These are phyloP conservation scores for Cronartium quercuum DNA, from an alignment of 1,284 basidiomycete species.

Conservation along the genomic window DNA sequence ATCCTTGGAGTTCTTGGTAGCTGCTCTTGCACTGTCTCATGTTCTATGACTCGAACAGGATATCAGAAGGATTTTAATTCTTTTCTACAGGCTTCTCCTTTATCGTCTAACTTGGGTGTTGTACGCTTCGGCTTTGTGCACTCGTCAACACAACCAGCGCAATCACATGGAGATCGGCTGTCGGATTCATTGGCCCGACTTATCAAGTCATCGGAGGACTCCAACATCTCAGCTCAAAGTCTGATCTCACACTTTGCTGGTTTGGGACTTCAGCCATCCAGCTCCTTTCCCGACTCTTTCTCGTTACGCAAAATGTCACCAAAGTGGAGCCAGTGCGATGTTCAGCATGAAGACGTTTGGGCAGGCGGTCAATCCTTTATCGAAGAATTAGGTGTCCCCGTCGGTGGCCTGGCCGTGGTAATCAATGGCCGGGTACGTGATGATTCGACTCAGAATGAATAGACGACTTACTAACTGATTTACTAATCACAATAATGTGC, in stretches of 20 bases:
- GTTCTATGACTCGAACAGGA: too few species aligned
- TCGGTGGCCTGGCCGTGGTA: constrained; percentile 61
- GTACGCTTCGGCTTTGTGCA: not conserved
- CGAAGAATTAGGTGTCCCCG: constrained; percentile 54
- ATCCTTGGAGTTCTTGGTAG: constrained; percentile 62
- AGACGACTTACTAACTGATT: not conserved
- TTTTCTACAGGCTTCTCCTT: not conserved
- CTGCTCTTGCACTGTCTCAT: too few species aligned
- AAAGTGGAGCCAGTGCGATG: constrained; percentile 32
- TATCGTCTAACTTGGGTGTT: not conserved
- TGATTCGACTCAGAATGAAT: not conserved
- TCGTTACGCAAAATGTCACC: not conserved
- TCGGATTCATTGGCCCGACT: constrained; percentile 34
- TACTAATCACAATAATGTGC: not conserved
- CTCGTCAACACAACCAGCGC: not conserved
- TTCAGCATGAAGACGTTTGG: constrained; percentile 1
- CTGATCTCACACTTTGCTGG: constrained; percentile 6
- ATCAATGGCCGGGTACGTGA: constrained; percentile 69
- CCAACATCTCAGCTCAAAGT: not conserved
- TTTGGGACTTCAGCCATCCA: constrained; percentile 27
- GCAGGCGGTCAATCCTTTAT: constrained; percentile 29
- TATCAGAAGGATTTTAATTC: too few species aligned
- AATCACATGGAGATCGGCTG: constrained; percentile 5
- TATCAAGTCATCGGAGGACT: not conserved
- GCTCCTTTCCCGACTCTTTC: constrained; percentile 1